Conservation (phyloP, 2,329 filamentous ascomycete species). For the Clonostachys byssicola region DNA sequence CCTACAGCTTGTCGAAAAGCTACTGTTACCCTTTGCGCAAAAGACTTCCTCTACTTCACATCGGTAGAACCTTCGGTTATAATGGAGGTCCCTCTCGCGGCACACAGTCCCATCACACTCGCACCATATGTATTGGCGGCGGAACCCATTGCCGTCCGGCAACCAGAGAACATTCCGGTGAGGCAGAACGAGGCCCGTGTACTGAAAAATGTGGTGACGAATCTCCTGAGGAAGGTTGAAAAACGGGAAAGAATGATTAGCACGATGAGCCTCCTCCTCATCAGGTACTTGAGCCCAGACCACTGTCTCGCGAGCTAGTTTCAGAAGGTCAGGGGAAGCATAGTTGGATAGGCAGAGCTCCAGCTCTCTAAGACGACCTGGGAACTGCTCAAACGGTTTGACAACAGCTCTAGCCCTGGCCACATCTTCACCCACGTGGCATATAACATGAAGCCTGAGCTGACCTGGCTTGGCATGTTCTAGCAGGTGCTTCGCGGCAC, state of each 20-base stretch:
- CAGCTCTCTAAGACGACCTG: background rate
- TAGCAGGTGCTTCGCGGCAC: too few species aligned
- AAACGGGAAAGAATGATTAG: background rate
- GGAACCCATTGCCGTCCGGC: background rate
- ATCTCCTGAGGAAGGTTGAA: background rate
- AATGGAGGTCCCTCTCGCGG: too few species aligned
- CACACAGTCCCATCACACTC: background rate
- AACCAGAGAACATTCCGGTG: background rate
- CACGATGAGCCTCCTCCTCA: background rate
- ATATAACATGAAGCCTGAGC: too few species aligned
- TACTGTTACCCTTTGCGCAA: background rate
- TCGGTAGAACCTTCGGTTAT: background rate
- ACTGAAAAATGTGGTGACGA: background rate
- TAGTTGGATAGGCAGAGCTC: background rate
- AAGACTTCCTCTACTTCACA: background rate
- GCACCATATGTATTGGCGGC: background rate
- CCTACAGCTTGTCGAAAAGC: background rate
- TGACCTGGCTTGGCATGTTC: too few species aligned
- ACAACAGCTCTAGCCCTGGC: background rate
- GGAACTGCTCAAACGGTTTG: background rate
- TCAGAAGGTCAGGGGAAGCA: background rate
- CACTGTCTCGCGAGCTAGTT: too few species aligned
- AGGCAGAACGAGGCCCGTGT: background rate
- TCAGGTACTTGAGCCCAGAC: too few species aligned
- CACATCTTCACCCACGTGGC: too few species aligned